Conservation (phyloP, 2,329 filamentous ascomycete genomes). For the Fusarium staphyleae region DNA sequence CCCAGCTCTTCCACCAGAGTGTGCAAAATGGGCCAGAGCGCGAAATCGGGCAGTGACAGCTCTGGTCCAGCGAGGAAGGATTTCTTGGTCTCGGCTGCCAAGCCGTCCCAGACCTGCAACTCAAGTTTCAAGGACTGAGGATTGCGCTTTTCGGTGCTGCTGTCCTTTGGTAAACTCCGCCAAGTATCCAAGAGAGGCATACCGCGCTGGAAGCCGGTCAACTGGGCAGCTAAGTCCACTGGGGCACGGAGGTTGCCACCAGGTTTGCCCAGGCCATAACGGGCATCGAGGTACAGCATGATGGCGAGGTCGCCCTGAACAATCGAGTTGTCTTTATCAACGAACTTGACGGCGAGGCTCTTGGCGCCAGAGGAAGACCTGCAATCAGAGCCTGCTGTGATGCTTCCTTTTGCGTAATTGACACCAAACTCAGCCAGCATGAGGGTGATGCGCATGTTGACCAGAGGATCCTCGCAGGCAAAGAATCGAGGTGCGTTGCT, state of each 20-base stretch:
- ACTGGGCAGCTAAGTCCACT: conserved; percentile 46
- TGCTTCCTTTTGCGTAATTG: conserved; percentile 55
- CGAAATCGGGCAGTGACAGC: conserved; percentile 60
- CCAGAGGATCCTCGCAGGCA: conserved; percentile 53
- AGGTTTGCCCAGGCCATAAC: conserved; percentile 50
- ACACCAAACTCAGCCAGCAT: conserved; percentile 59
- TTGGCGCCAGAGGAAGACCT: not conserved
- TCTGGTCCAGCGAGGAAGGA: conserved; percentile 55
- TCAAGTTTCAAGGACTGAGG: conserved; percentile 42
- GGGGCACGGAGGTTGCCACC: conserved; percentile 35
- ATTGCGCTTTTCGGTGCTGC: conserved; percentile 8
- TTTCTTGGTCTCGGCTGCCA: conserved; percentile 40
- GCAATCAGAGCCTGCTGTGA: conserved; percentile 38
- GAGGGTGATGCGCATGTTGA: conserved; percentile 58
- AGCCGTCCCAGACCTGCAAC: conserved; percentile 52
- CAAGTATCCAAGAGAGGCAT: conserved; percentile 49
- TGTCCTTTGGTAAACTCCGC: conserved; percentile 33
- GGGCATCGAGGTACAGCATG: conserved; percentile 67
- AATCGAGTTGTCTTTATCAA: conserved; percentile 62
- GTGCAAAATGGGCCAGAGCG: conserved; percentile 63
- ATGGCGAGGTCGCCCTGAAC: conserved; percentile 61
- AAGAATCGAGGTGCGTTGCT: conserved; percentile 60
- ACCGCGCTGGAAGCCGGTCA: conserved; percentile 53
- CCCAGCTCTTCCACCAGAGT: conserved; percentile 50
- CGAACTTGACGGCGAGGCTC: conserved; percentile 53